Conservation (phyloP, 2,329 filamentous ascomycete species). For the Sporothrix dimorphospora region DNA sequence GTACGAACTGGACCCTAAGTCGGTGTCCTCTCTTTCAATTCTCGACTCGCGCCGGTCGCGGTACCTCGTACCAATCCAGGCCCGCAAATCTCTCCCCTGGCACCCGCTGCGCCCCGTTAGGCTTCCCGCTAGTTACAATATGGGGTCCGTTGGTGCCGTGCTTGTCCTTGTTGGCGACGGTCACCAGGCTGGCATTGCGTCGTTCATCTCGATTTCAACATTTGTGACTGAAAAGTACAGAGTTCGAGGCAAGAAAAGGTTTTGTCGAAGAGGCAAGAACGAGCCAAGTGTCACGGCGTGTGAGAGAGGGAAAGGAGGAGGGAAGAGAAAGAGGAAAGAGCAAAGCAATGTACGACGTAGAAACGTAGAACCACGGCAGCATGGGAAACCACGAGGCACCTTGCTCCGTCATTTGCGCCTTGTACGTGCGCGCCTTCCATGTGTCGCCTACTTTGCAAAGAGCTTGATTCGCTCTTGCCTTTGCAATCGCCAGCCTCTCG, state of each 20-base stretch:
- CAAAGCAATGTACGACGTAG: not conserved
- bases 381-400: not conserved
- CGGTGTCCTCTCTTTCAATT: not conserved
- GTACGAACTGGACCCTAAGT: not conserved
- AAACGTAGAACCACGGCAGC: not conserved
- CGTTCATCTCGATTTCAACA: not conserved
- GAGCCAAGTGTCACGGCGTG: not conserved
- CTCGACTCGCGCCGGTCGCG: not conserved
- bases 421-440: not conserved
- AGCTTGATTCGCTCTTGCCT: slow-evolving; percentile 1
- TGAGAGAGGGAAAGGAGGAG: not conserved
- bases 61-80: not conserved
- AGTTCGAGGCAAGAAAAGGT: too few species aligned
- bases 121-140: slow-evolving; percentile 21
- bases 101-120: slow-evolving; percentile 28
- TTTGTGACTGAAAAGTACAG: not conserved
- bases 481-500: not conserved
- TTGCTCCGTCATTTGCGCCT: not conserved
- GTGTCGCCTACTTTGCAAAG: not conserved
- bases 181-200: slow-evolving; percentile 15
- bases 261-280: not conserved
- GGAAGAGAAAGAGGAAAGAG: not conserved
- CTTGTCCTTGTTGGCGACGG: not conserved
- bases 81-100: not conserved
- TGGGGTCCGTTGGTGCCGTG: not conserved